Conservation (phyloP, 352 stramenopile genomes). For the Phytophthora sansomeana region DNA sequence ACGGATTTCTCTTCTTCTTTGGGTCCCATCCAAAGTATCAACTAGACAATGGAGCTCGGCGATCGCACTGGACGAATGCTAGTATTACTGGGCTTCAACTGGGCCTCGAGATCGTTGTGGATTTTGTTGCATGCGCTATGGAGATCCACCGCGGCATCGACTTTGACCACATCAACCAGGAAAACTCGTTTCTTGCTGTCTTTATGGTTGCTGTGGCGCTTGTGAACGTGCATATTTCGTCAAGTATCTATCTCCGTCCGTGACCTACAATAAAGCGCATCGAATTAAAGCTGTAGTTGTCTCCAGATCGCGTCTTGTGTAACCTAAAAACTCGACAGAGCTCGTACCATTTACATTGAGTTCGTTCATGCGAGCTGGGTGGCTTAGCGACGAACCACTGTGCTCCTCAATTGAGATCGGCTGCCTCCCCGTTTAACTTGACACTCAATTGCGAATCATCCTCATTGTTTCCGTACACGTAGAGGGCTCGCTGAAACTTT, state of each 20-base stretch:
- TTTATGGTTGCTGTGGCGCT: conserved; percentile 27
- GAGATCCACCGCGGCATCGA: conserved; percentile 31
- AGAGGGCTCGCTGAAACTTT: too few species aligned
- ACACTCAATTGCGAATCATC: too few species aligned
- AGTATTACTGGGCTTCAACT: conserved; percentile 30
- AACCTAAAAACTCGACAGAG: too few species aligned
- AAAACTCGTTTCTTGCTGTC: conserved; percentile 28
- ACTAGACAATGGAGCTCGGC: not conserved
- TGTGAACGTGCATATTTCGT: conserved; percentile 37
- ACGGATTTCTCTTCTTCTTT: conserved; percentile 44
- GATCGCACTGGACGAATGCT: conserved; percentile 5
- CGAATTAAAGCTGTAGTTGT: too few species aligned
- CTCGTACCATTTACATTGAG: too few species aligned
- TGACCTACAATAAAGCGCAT: too few species aligned
- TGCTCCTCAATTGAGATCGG: too few species aligned
- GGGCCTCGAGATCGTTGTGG: conserved; percentile 29
- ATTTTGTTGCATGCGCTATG: conserved; percentile 35
- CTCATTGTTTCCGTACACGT: too few species aligned
- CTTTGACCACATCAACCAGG: conserved; percentile 31
- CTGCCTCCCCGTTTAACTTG: too few species aligned
- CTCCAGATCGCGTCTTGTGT: too few species aligned
- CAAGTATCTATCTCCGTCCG: conserved; percentile 13
- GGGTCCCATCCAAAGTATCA: conserved; percentile 43
- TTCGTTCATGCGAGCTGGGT: too few species aligned
- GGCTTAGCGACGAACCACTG: too few species aligned